Evolutionary conservation across 192 early-diverging fungal genomes (phyloP).

Genomic region (Coemansia sp.): DNA sequence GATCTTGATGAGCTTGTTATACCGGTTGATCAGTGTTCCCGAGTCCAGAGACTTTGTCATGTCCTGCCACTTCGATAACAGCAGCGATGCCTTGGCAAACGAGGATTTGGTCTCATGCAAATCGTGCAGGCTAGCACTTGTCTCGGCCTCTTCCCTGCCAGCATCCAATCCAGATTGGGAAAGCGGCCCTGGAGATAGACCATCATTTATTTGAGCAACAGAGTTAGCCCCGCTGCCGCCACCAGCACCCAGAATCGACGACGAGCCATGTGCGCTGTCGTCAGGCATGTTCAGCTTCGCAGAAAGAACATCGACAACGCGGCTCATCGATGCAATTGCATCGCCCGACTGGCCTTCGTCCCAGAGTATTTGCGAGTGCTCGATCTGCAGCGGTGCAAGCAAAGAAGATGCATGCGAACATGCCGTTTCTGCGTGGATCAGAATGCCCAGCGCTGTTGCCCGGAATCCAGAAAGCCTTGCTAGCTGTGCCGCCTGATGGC

Average conservation of each 20-base stretch:
- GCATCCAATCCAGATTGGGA: background rate
- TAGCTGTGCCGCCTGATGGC: slow-evolving; percentile 48
- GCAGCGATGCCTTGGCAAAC: slow-evolving; percentile 41
- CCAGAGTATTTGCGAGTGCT: slow-evolving; percentile 53
- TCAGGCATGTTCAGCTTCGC: slow-evolving; percentile 27
- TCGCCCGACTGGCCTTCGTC: slow-evolving; percentile 42
- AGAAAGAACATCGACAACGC: slow-evolving; percentile 25
- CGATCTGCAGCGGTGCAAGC: slow-evolving; percentile 40
- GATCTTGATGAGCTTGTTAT: slow-evolving; percentile 29
- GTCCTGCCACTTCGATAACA: slow-evolving; percentile 45
- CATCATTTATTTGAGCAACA: background rate
- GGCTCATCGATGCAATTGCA: slow-evolving; percentile 40
- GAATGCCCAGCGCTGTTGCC: slow-evolving; percentile 47
- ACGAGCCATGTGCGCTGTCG: background rate
- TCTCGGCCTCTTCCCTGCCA: background rate
- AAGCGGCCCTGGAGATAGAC: slow-evolving; percentile 1
- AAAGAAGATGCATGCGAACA: slow-evolving; percentile 18
- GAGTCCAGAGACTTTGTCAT: slow-evolving; percentile 27
- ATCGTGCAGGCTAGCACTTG: slow-evolving; percentile 7
- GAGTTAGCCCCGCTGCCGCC: background rate
- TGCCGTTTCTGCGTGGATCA: slow-evolving; percentile 42
- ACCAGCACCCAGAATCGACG: background rate
- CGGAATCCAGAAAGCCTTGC: slow-evolving; percentile 43
- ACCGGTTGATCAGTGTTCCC: slow-evolving; percentile 19
- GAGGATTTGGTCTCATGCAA: slow-evolving; percentile 23